phyloP scores from a whole-genome alignment of 352 stramenopile species.

The Phytopythium mirpurense region DNA sequence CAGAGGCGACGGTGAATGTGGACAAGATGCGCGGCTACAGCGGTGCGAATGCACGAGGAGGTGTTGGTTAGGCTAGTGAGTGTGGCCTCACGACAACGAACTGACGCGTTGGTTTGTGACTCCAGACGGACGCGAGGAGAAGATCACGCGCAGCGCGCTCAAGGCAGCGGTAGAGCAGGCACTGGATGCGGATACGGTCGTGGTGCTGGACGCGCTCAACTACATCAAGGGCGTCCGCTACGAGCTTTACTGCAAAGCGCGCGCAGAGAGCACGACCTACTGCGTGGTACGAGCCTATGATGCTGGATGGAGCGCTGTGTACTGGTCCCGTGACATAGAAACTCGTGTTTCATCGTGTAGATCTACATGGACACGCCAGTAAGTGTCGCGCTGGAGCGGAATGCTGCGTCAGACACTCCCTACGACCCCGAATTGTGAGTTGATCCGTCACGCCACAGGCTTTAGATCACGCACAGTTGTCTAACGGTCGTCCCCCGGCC shows the following conservation, averaged over 20 bases:
- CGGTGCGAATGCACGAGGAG: no score
- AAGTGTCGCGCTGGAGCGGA: slow-evolving; percentile 51
- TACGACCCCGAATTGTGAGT: slow-evolving; percentile 43
- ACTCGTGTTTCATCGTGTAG: no score
- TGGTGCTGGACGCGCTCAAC: slow-evolving; percentile 92
- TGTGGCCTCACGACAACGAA: no score
- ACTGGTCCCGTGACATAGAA: no score
- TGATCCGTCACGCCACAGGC: not conserved
- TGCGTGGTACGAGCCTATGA: slow-evolving; percentile 53
- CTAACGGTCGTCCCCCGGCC: not conserved
- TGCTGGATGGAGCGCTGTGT: no score
- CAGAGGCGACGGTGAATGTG: slow-evolving; percentile 55
- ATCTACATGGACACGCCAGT: slow-evolving; percentile 73
- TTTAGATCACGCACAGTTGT: no score
- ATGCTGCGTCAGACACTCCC: slow-evolving; percentile 24
- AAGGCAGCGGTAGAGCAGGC: slow-evolving; percentile 57
- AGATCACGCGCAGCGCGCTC: slow-evolving; percentile 62
- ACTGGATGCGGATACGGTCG: slow-evolving; percentile 63
- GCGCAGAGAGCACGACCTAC: slow-evolving; percentile 87
- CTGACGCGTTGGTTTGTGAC: not conserved
- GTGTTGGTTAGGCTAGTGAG: no score
- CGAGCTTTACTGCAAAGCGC: slow-evolving; percentile 93
- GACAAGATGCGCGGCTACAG: slow-evolving; percentile 50
- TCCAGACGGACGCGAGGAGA: slow-evolving; percentile 55
- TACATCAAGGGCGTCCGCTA: slow-evolving; percentile 96